Evolutionary conservation across 352 stramenopile genomes (phyloP), one percentile per base, ranked within the genome.

Genomic region (Globisporangium acanthophoron): DNA sequence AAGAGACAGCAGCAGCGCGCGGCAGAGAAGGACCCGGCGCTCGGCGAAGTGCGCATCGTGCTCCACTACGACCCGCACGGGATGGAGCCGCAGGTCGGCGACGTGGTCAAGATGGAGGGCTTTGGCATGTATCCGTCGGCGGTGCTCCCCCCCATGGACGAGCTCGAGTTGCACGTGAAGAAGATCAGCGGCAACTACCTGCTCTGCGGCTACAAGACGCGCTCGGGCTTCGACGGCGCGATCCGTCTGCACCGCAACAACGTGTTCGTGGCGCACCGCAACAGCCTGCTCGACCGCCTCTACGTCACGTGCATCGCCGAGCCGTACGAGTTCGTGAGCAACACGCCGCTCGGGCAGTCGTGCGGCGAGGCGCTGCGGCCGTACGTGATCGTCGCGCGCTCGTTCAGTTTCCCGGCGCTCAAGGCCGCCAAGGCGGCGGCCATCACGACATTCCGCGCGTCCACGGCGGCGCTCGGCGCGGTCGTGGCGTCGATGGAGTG

Each of bases 31-130:
- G 67, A 85, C 43, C 31, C 86, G 21, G 75, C 71, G 44, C 71
- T 92, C 5, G 83, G 83, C 12, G 78, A 92, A 66, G 78, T 92
- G 27, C 80, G 80, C 6, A 61, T 92, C 49, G 74, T 92, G 47
- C 59, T 92, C 5, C 83, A 92, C 65, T 92, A 90, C 56, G 83
- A 92, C 20, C 78, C 83, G 0, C 73, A 88, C 53, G 83, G 83
- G 27, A 88, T 92, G 73, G 83, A 92, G 65, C 83, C 83, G 0
- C 65, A 70, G 52, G 62, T 89, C 5, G 73, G 83, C 11, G 83
- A 92, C 37, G 63, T 92, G 21, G 74, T 92, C 48, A 88, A 90
- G 64, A 69, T 89, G 46, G 83, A 92, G 55, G 83, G 83, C 47
- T 90, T 90, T 39, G 83, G 83, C 4, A 61, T 70, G 41, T 92